These are phyloP conservation scores for Eucalyptus viminalis DNA, from an alignment of 345 rosid species.

Conservation along the genomic window DNA sequence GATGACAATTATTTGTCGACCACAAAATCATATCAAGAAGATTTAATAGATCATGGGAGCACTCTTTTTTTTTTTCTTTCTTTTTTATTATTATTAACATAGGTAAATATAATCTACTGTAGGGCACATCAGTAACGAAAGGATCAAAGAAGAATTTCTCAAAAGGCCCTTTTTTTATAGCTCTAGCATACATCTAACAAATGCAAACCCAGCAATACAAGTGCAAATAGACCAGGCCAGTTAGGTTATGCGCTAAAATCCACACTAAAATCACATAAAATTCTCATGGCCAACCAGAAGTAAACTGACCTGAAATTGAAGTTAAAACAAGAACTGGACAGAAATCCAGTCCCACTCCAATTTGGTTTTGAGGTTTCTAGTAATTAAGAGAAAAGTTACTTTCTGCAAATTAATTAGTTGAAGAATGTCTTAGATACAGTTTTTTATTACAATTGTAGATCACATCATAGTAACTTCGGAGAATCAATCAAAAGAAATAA, in stretches of 20 bases:
- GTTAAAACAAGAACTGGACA: neutral
- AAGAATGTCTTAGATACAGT: neutral
- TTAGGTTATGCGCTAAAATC: neutral
- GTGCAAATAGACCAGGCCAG: neutral
- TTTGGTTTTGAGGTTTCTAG: neutral
- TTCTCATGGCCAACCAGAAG: neutral
- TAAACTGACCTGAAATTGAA: neutral
- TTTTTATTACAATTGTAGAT: neutral
- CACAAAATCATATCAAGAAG: neutral
- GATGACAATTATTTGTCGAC: neutral
- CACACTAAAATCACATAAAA: neutral
- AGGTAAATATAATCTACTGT: neutral
- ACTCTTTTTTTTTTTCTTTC: neutral
- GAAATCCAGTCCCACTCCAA: neutral
- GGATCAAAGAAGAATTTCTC: neutral
- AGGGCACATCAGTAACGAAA: neutral
- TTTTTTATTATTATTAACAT: neutral
- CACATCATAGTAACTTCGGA: neutral
- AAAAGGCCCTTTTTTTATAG: neutral
- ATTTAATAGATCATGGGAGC: neutral
- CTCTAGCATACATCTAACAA: neutral
- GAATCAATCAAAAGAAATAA: neutral
- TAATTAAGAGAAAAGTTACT: neutral
- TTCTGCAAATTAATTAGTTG: neutral
- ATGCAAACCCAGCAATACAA: neutral